Percentiles rank a stretch among this genome's conserved stretches.
Conservation (phyloP, 345 rosid species). For the Arabidopsis suecica region DNA sequence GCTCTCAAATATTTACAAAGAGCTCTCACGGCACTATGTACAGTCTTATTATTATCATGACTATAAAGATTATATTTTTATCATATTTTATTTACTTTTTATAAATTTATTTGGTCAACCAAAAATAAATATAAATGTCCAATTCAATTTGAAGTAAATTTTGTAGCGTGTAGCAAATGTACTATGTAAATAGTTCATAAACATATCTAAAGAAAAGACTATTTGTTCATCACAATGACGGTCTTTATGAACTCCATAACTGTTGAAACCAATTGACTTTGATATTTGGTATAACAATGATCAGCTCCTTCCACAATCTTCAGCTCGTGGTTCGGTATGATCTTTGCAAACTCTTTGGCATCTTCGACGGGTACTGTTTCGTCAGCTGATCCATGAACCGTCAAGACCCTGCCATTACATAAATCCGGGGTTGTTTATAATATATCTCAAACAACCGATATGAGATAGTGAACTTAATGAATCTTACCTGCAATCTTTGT, state of each 20-base stretch:
- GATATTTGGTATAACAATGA: conserved; percentile 67
- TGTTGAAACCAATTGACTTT: conserved; percentile 54
- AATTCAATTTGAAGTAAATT: conserved; percentile 35
- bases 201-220: background rate
- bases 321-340: conserved; percentile 70
- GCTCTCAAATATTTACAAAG: conserved; percentile 26
- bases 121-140: background rate
- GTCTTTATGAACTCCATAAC: conserved; percentile 60
- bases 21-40: conserved; percentile 28
- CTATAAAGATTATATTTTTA: background rate
- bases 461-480: background rate
- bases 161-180: no score
- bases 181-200: no score
- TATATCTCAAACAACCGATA: background rate
- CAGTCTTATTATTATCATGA: conserved; percentile 18
- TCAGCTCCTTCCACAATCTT: conserved; percentile 68
- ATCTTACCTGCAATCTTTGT: conserved; percentile 71
- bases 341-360: conserved; percentile 69
- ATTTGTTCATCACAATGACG: conserved; percentile 28
- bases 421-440: background rate
- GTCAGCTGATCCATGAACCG: conserved; percentile 78
- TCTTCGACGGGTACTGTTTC: conserved; percentile 63
- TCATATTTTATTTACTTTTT: background rate
- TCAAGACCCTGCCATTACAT: conserved; percentile 58
- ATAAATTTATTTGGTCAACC: background rate